Evolutionary conservation across 2,329 filamentous ascomycete species (phyloP).

Genomic region (Fonsecaea pugnacius): DNA sequence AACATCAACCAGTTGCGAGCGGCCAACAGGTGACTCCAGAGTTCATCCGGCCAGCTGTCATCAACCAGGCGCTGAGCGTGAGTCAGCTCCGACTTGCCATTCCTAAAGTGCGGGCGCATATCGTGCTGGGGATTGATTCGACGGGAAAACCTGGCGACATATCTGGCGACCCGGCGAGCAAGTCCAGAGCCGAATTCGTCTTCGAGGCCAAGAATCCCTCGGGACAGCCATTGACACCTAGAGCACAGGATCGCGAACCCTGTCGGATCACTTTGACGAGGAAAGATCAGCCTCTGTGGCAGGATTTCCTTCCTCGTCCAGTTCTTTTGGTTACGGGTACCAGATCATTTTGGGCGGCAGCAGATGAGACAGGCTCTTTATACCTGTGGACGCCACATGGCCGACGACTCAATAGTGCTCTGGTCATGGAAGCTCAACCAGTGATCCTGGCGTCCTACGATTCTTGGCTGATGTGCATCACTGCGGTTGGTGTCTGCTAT

Average conservation of each 20-base stretch:
- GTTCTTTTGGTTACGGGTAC: slow-evolving; percentile 92
- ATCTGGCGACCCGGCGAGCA: slow-evolving; percentile 44
- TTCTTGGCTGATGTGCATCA: slow-evolving; percentile 87
- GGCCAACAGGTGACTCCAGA: slow-evolving; percentile 74
- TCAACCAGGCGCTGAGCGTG: slow-evolving; percentile 78
- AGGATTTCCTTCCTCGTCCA: slow-evolving; percentile 85
- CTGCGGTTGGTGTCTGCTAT: slow-evolving; percentile 83
- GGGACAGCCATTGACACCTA: slow-evolving; percentile 62
- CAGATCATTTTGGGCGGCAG: slow-evolving; percentile 86
- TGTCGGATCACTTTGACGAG: slow-evolving; percentile 81
- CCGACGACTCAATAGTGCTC: slow-evolving; percentile 78
- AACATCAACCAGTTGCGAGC: slow-evolving; percentile 62
- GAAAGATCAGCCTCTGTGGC: slow-evolving; percentile 81
- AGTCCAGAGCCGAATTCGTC: slow-evolving; percentile 71
- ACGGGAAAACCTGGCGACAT: slow-evolving; percentile 49
- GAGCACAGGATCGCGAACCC: slow-evolving; percentile 72
- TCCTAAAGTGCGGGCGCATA: slow-evolving; percentile 80
- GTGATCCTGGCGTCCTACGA: slow-evolving; percentile 91
- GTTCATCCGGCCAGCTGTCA: slow-evolving; percentile 82
- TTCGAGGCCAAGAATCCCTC: slow-evolving; percentile 87
- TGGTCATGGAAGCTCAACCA: slow-evolving; percentile 87
- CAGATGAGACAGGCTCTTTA: slow-evolving; percentile 88
- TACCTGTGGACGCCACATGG: slow-evolving; percentile 93
- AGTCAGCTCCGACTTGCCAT: slow-evolving; percentile 86
- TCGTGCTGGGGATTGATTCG: slow-evolving; percentile 76